These are phyloP conservation scores for Taphrina confusa DNA, from an alignment of 1,139 yeast genomes.

Conservation along the genomic window DNA sequence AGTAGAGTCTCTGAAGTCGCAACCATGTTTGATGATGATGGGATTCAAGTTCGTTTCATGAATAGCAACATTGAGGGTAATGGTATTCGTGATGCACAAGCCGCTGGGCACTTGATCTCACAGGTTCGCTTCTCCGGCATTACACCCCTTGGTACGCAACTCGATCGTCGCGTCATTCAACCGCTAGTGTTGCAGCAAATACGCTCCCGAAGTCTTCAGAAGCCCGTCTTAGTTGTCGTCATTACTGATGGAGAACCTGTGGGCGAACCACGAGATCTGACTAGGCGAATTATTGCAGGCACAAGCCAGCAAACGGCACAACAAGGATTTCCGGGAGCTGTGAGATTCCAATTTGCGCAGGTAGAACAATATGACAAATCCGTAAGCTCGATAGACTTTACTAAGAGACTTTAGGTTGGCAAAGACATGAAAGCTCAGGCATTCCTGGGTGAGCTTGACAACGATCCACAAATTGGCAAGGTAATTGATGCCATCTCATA, in stretches of 20 bases:
- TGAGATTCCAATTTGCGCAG: conserved; percentile 47
- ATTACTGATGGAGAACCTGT: conserved; percentile 48
- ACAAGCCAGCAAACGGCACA: conserved; percentile 43
- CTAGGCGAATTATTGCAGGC: conserved; percentile 43
- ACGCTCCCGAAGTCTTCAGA: conserved; percentile 42
- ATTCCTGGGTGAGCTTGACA: conserved; percentile 43
- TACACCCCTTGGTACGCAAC: conserved; percentile 46
- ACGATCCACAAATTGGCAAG: conserved; percentile 45
- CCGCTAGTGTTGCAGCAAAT: conserved; percentile 45
- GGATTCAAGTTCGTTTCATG: conserved; percentile 47
- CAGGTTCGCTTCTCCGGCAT: conserved; percentile 45
- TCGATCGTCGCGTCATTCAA: conserved; percentile 44
- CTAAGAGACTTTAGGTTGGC: conserved; percentile 42
- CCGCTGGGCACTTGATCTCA: conserved; percentile 43
- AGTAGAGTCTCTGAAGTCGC: conserved; percentile 45
- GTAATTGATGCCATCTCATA: conserved; percentile 47
- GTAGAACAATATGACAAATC: neutral
- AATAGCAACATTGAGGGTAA: conserved; percentile 44
- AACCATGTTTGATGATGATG: conserved; percentile 44
- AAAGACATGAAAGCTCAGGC: conserved; percentile 46
- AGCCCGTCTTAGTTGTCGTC: conserved; percentile 46
- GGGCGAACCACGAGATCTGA: conserved; percentile 44
- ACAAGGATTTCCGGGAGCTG: conserved; percentile 44
- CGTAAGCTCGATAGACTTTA: no score
- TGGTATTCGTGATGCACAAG: conserved; percentile 43